Evolutionary conservation across 2,329 filamentous ascomycete species (phyloP).

Genomic region (Waltergamsia citrina): DNA sequence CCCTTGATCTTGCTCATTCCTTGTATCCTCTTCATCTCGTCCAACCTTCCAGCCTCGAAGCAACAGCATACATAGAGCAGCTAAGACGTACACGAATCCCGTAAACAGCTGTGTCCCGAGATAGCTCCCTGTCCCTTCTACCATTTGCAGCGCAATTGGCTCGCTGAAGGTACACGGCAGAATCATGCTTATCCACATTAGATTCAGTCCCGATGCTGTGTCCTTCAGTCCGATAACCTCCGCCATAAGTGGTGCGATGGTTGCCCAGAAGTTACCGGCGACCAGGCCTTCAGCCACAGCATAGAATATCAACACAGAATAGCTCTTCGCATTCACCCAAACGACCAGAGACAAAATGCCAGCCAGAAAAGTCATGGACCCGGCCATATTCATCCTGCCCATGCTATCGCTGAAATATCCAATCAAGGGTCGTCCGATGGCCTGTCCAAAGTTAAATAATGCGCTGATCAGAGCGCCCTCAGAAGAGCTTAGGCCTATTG

Average conservation of each 20-base stretch:
- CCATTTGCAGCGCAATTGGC: conserved; percentile 43
- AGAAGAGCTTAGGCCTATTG: conserved; percentile 46
- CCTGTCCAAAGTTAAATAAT: conserved; percentile 53
- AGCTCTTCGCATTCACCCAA: conserved; percentile 51
- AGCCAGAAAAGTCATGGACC: conserved; percentile 24
- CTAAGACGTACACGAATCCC: conserved; percentile 52
- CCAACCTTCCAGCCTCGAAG: conserved; percentile 50
- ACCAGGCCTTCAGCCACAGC: conserved; percentile 47
- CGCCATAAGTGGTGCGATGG: conserved; percentile 46
- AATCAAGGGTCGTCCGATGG: conserved; percentile 46
- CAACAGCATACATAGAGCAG: conserved; percentile 40
- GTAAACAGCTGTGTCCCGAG: conserved; percentile 50
- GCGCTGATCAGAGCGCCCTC: conserved; percentile 54
- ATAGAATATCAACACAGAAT: conserved; percentile 51
- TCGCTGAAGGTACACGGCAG: conserved; percentile 39
- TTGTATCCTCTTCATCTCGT: background rate
- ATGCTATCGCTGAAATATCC: conserved; percentile 52
- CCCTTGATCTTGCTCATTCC: too few species aligned
- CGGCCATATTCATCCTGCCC: conserved; percentile 54
- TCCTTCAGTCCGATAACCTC: conserved; percentile 52
- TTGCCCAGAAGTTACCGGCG: conserved; percentile 51
- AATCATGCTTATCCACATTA: conserved; percentile 50
- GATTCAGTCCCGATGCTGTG: conserved; percentile 44
- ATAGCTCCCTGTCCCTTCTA: conserved; percentile 22
- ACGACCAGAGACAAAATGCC: conserved; percentile 50